A percentile compares a stretch with the other conserved stretches of the same genome.
phyloP scores from a whole-genome alignment of 179 eudicot species.

The Vitellaria paradoxa region DNA sequence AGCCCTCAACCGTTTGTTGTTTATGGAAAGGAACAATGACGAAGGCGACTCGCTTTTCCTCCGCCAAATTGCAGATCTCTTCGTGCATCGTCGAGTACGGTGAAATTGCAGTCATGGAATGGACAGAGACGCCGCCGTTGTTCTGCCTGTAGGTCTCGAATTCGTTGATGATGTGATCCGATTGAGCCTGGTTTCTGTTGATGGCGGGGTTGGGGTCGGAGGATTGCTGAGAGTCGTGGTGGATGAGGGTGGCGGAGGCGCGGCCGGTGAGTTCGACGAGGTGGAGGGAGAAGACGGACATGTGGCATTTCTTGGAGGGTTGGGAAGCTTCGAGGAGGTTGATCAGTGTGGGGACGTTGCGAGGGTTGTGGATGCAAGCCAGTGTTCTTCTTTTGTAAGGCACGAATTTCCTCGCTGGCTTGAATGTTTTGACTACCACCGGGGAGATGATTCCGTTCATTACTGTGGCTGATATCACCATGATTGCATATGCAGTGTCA shows the following conservation, averaged over 20 bases:
- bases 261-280: constrained; percentile 50
- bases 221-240: constrained; percentile 27
- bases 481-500: constrained; percentile 42
- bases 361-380: constrained; percentile 44
- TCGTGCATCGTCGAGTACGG: constrained; percentile 53
- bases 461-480: constrained; percentile 50
- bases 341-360: constrained; percentile 57
- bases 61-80: constrained; percentile 48
- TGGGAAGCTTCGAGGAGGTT: constrained; percentile 53
- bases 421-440: constrained; percentile 29
- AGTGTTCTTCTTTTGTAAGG: constrained; percentile 58
- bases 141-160: constrained; percentile 43
- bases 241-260: constrained; percentile 50
- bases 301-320: constrained; percentile 34
- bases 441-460: constrained; percentile 54
- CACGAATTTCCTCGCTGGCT: constrained; percentile 41
- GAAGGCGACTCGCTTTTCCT: constrained; percentile 44
- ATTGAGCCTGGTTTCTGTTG: constrained; percentile 28
- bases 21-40: constrained; percentile 56
- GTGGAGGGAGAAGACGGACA: constrained; percentile 46
- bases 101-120: constrained; percentile 53
- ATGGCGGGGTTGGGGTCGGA: neutral
- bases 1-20: constrained; percentile 54
- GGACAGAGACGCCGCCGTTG: constrained; percentile 27
- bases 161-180: constrained; percentile 46